Evolutionary conservation across 768 basidiomycete species (phyloP), one percentile per base, ranked within the genome.

Genomic region (Lactifluus piperatus): DNA sequence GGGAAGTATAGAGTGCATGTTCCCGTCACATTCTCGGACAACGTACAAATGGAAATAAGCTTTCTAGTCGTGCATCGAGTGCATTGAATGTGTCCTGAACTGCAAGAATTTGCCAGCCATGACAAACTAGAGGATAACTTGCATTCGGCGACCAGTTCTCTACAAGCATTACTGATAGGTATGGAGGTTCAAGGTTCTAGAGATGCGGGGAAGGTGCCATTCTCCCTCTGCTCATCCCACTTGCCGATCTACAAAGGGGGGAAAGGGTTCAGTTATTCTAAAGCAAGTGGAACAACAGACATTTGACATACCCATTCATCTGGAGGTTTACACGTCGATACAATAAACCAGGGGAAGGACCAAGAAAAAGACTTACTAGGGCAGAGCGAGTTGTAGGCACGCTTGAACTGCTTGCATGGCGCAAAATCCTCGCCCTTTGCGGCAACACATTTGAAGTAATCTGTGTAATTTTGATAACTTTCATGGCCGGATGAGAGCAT

Each of bases 391-490:
- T 92, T 81, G 80, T 93, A 99, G 29, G 91, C 91, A 72, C 84
- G 83, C 78, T 88, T 90, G 84, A 99, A 99, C 74, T 97, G 94
- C 77, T 93, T 93, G 86, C 97, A 98, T 2, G 97, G 94, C n/a
- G 86, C 84, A 71, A 85, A 98, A 60, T 97, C 97, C 66, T 99
- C 97, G 66, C 97, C 97, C 77, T 97, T 98, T 67, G 94, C 94
- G 67, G 88, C 74, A 67, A 97, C 76, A 74, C 97, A 99, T 74
- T 95, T 95, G 85, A 94, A 93, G 80, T 97, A 97, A 75, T 99
- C 97, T 62, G 89, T 88, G 73, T 94, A 98, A 78, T 95, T 94
- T 77, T 95, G 92, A 82, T 84, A 89, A 76, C 88, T 91, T 44
- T 29, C n/a, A 43, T 44, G 37, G 20, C 24, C 9, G 47, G 41